A percentile compares a stretch with the other conserved stretches of the same genome.
phyloP scores from a whole-genome alignment of 148 eudicot species.

The Rhododendron vialii region DNA sequence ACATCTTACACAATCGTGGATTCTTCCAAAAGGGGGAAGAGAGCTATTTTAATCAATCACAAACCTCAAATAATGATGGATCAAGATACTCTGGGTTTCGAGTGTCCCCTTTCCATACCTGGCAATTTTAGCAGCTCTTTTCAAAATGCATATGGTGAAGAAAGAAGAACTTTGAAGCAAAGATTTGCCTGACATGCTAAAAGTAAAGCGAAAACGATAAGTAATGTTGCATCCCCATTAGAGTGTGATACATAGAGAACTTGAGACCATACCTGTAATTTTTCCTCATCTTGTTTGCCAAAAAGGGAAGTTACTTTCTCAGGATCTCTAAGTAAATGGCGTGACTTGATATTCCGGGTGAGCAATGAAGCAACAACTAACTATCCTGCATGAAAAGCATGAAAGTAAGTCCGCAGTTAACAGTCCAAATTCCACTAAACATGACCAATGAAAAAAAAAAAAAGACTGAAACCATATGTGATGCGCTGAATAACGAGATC shows the following conservation, averaged over 20 bases:
- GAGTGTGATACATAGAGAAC: not conserved
- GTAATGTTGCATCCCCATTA: not conserved
- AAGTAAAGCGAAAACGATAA: not conserved
- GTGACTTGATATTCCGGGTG: constrained; percentile 59
- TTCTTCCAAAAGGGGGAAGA: not conserved
- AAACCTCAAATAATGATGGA: constrained; percentile 82
- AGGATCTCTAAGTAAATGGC: constrained; percentile 73
- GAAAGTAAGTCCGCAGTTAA: not conserved
- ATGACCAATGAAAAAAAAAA: not conserved
- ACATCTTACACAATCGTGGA: not conserved
- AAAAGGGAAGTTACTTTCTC: constrained; percentile 75
- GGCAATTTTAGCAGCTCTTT: constrained; percentile 32
- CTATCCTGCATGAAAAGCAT: constrained; percentile 52
- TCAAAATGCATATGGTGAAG: constrained; percentile 9
- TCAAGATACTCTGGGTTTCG: constrained; percentile 66
- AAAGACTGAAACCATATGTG: not conserved
- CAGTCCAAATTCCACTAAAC: not conserved
- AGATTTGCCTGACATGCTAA: not conserved
- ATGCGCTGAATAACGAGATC: not conserved
- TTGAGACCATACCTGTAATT: constrained; percentile 48
- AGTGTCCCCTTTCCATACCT: constrained; percentile 82
- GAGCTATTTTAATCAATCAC: constrained; percentile 16
- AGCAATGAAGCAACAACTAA: constrained; percentile 85
- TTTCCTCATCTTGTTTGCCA: constrained; percentile 75
- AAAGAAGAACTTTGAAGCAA: constrained; percentile 6